Evolutionary conservation across 192 early-diverging fungal species (phyloP).

Genomic region (Fimicolochytrium jonesii): DNA sequence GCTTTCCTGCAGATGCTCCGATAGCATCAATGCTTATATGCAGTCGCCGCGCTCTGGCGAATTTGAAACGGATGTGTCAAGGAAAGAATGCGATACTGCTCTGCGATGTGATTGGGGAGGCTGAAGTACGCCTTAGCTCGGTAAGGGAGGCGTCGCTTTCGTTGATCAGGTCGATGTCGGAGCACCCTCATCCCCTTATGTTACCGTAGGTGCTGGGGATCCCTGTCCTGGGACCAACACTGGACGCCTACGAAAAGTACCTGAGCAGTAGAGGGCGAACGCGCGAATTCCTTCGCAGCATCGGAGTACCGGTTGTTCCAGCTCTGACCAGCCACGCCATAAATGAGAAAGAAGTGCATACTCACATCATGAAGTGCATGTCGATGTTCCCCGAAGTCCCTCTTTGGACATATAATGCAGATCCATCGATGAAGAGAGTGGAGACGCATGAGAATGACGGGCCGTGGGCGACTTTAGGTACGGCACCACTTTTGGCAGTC

Average conservation of each 20-base stretch:
- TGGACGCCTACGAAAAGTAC: constrained; percentile 12
- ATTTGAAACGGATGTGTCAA: constrained; percentile 13
- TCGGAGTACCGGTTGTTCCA: constrained; percentile 11
- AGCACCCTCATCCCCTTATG: too few species aligned
- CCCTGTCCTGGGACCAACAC: constrained; percentile 22
- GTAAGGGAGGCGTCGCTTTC: constrained; percentile 11
- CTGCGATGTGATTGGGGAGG: constrained; percentile 18
- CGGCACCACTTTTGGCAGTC: too few species aligned
- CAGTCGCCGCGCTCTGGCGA: constrained; percentile 13
- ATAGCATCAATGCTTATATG: constrained; percentile 11
- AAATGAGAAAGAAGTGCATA: constrained; percentile 10
- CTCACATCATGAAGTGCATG: constrained; percentile 18
- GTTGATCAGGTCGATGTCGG: too few species aligned
- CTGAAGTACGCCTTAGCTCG: constrained; percentile 22
- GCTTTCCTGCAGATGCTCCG: constrained; percentile 10
- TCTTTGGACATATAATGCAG: constrained; percentile 1
- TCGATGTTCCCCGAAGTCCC: constrained; percentile 16
- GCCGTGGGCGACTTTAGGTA: constrained; percentile 19
- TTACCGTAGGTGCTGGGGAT: constrained; percentile 3
- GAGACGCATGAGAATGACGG: constrained; percentile 1
- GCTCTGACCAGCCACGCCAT: constrained; percentile 3
- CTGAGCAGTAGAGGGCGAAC: constrained; percentile 6
- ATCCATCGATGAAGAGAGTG: neutral
- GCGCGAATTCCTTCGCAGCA: constrained; percentile 3
- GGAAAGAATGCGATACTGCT: constrained; percentile 6